phyloP scores from a whole-genome alignment of 257 asterid genomes.

The Primulina tabacum region DNA sequence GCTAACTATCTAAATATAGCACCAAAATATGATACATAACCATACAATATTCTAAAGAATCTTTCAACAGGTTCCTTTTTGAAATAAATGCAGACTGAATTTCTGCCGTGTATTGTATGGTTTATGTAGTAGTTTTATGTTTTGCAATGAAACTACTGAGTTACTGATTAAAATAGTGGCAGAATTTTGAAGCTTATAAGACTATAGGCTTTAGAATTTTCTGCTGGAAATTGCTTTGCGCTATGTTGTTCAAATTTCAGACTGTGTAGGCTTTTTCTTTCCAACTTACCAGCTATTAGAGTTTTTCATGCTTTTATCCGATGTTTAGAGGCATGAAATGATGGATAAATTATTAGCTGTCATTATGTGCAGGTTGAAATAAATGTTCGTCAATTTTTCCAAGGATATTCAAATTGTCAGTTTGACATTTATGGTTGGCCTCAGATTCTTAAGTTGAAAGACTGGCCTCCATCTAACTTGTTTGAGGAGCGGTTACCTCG shows the following conservation, averaged over 20 bases:
- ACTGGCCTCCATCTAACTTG: slow-evolving; percentile 24
- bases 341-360: background rate
- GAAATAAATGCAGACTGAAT: background rate
- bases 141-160: background rate
- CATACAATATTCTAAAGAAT: no score
- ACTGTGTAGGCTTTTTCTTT: background rate
- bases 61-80: no score
- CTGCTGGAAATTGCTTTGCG: background rate
- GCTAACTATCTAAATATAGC: no score
- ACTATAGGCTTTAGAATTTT: background rate
- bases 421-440: slow-evolving; percentile 5
- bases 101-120: background rate
- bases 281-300: background rate
- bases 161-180: background rate
- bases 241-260: no score
- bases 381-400: slow-evolving; percentile 5
- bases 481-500: slow-evolving; percentile 27
- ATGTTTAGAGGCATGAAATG: background rate
- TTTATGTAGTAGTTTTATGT: background rate
- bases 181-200: background rate
- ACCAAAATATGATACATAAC: no score
- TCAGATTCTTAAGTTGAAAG: slow-evolving; percentile 21
- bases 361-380: slow-evolving; percentile 6
- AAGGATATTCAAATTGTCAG: slow-evolving; percentile 10
- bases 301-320: background rate